Evolutionary conservation across 352 stramenopile genomes (phyloP), one percentile per base, ranked within the genome.

Genomic region (Plasmopara muralis): DNA sequence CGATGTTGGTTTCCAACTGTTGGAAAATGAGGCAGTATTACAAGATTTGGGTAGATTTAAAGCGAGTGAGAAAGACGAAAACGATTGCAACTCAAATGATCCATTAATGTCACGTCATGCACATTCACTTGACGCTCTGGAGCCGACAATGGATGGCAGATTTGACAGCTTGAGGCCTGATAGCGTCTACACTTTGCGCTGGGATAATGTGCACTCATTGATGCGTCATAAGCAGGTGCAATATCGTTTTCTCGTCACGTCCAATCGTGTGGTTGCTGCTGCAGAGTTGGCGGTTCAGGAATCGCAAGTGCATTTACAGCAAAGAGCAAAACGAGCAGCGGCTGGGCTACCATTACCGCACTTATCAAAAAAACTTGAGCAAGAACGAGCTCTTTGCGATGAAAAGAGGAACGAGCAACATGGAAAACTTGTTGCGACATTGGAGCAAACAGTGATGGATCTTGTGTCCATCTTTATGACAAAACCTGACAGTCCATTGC

Each of bases 401-500:
- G 47, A 75, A 8, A 58, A 74, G n/a, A 60, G 47, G 20, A 25
- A 25, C 1, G 20, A 25, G 20, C 20, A 25, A 25, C 20, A 25
- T 25, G 20, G 20, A 25, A 25, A 25, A 25, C 20, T 25, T 25
- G 20, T 25, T 25, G 20, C 20, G 20, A 25, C 1, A 25, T 25
- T 25, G 20, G 20, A 25, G 20, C 20, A 25, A 25, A 25, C 20
- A 25, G 20, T 25, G 20, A 25, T 25, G 20, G 20, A 25, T 25
- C 20, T 25, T 3, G 20, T 25, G 3, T 25, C 20, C 20, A 25
- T 25, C 20, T 92, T 92, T 46, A 87, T 84, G 49, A 55, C 67
- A 0, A 73, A 76, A 45, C 82, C 82, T 2, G 76, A 89, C 53
- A 67, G 66, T 49, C 82, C 82, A 6, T 62, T 92, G 33, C 77